phyloP scores from a whole-genome alignment of 306 rosid species.

The Dryas alaskensis region DNA sequence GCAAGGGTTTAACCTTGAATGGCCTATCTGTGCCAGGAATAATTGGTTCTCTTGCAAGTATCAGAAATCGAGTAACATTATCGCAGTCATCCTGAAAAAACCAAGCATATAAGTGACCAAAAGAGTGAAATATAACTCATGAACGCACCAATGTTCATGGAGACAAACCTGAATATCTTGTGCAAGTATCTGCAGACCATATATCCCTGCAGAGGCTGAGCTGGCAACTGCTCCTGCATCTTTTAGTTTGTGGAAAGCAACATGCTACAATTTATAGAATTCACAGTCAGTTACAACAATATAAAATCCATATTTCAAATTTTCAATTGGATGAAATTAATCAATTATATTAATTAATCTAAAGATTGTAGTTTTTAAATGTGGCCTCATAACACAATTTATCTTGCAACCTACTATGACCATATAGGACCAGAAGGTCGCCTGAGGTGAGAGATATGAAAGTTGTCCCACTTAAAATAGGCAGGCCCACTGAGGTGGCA shows the following conservation, averaged over 20 bases:
- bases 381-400: background rate
- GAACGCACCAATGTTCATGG: constrained; percentile 14
- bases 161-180: constrained; percentile 80
- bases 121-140: constrained; percentile 8
- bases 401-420: background rate
- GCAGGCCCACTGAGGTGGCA: background rate
- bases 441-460: background rate
- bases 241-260: constrained; percentile 59
- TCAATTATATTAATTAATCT: background rate
- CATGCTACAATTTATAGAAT: constrained; percentile 51
- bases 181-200: constrained; percentile 78
- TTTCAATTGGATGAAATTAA: background rate
- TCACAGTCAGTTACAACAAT: constrained; percentile 30
- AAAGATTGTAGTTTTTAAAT: background rate
- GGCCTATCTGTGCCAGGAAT: constrained; percentile 87
- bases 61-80: constrained; percentile 85
- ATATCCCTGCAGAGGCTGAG: constrained; percentile 71
- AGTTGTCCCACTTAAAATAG: background rate
- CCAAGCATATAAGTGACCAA: constrained; percentile 26
- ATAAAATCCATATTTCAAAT: constrained; percentile 18
- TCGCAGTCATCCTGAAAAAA: constrained; percentile 76
- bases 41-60: constrained; percentile 92
- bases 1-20: constrained; percentile 64
- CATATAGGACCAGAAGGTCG: background rate
- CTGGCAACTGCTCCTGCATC: constrained; percentile 97